phyloP scores from a whole-genome alignment of 257 asterid species.

The Solanum clarkiae region DNA sequence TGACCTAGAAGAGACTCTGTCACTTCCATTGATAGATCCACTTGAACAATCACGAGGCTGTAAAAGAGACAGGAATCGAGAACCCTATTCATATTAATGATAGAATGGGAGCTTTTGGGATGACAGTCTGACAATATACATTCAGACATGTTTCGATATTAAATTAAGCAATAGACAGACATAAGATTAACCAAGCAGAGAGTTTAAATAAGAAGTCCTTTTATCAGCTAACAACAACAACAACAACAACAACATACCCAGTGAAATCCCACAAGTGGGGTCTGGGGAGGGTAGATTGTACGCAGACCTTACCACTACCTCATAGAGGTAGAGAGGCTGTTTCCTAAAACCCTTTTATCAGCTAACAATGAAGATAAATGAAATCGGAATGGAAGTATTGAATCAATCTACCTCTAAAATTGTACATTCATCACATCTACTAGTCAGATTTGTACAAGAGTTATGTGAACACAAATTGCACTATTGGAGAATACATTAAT shows the following conservation, averaged over 20 bases:
- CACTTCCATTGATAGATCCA: conserved; percentile 22
- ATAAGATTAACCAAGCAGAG: neutral
- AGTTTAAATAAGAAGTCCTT: neutral
- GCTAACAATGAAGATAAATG: neutral
- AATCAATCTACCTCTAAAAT: neutral
- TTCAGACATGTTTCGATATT: neutral
- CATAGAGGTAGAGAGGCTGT: too few species aligned
- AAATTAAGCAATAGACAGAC: neutral
- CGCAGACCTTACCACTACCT: too few species aligned
- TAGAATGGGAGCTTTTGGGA: neutral
- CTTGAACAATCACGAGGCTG: conserved; percentile 76
- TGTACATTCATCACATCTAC: neutral
- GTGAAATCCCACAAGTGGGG: too few species aligned
- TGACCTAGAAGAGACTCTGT: conserved; percentile 22
- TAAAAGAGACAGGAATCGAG: conserved; percentile 13
- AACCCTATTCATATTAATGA: neutral
- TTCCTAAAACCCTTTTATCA: neutral
- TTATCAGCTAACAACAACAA: neutral
- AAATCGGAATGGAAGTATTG: neutral
- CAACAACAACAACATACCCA: too few species aligned
- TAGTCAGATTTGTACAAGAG: neutral
- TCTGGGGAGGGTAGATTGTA: too few species aligned
- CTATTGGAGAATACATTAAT: neutral
- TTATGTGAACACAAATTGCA: neutral
- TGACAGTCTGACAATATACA: neutral